These are phyloP conservation scores for Globisporangium camurandrum DNA, from an alignment of 352 stramenopile species.

Conservation along the genomic window DNA sequence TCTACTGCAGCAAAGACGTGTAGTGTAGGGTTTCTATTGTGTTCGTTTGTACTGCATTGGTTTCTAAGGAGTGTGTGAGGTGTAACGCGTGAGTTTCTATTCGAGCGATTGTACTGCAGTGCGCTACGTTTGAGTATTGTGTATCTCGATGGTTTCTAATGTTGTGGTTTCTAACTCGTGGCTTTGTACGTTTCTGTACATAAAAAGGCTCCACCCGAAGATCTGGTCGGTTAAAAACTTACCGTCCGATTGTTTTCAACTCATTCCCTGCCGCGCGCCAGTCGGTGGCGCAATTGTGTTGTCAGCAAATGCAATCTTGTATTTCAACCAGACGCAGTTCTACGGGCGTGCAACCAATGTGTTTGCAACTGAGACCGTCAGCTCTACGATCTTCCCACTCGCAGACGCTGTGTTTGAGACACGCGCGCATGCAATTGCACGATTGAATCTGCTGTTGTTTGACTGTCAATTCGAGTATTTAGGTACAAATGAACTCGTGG, in stretches of 20 bases:
- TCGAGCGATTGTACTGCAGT: no score
- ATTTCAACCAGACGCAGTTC: conserved; percentile 87
- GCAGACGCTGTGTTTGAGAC: conserved; percentile 59
- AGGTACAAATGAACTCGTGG: conserved; percentile 57
- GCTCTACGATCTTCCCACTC: conserved; percentile 59
- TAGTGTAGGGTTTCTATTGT: no score
- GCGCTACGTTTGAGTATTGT: no score
- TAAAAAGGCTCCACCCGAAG: conserved; percentile 59
- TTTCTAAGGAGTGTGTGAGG: no score
- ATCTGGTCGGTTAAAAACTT: conserved; percentile 84
- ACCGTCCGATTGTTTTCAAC: conserved; percentile 65
- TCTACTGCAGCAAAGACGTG: no score
- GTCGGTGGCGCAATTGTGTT: conserved; percentile 72
- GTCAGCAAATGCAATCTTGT: conserved; percentile 73
- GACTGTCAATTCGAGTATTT: conserved; percentile 68
- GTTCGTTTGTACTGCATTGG: no score
- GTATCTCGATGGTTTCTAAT: not conserved
- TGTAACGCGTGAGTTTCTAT: no score
- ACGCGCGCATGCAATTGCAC: conserved; percentile 30
- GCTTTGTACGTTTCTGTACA: not conserved
- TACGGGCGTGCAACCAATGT: conserved; percentile 61
- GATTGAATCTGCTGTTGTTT: conserved; percentile 53
- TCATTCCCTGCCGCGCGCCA: conserved; percentile 65
- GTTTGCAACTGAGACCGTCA: conserved; percentile 72
- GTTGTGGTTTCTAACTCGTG: not conserved